These are phyloP conservation scores for Phytophthora macrochlamydospora DNA, from an alignment of 352 stramenopile species.

Conservation along the genomic window DNA sequence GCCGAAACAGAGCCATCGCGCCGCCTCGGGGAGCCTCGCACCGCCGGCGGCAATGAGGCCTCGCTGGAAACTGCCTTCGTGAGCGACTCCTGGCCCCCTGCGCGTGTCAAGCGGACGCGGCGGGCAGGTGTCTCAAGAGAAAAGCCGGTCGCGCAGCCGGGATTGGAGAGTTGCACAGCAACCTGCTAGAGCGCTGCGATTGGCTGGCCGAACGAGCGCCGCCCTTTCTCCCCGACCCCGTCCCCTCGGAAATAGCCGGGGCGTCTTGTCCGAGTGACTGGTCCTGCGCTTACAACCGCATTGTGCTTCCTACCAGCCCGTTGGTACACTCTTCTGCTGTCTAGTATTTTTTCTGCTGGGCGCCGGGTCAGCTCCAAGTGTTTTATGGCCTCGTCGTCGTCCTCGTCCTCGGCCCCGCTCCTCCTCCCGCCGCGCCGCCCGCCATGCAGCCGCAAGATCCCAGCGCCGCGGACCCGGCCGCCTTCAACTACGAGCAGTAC, in stretches of 20 bases:
- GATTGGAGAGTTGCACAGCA: not conserved
- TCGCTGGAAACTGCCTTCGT: not conserved
- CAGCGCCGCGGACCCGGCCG: conserved; percentile 33
- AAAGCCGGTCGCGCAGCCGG: conserved; percentile 13
- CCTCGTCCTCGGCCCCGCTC: conserved; percentile 35
- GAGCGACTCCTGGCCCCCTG: not conserved
- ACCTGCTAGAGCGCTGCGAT: not conserved
- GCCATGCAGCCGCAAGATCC: conserved; percentile 43
- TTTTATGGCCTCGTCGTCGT: conserved; percentile 62
- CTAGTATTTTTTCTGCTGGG: too few species aligned
- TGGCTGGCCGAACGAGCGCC: not conserved
- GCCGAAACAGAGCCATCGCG: conserved; percentile 4
- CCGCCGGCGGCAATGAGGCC: not conserved
- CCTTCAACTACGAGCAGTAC: conserved; percentile 64
- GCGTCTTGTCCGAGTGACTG: conserved; percentile 5
- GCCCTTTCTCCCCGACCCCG: conserved; percentile 31
- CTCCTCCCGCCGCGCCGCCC: conserved; percentile 17
- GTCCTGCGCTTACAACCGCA: not conserved
- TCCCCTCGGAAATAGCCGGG: conserved; percentile 23
- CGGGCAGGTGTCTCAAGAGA: conserved; percentile 36
- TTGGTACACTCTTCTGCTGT: conserved; percentile 34
- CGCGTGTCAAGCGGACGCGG: not conserved
- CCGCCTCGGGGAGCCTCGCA: not conserved
- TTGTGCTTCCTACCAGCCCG: conserved; percentile 43
- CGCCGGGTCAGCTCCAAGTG: conserved; percentile 33